Conservation (phyloP, 768 basidiomycete species). For the Erythrobasidium yunnanense region DNA sequence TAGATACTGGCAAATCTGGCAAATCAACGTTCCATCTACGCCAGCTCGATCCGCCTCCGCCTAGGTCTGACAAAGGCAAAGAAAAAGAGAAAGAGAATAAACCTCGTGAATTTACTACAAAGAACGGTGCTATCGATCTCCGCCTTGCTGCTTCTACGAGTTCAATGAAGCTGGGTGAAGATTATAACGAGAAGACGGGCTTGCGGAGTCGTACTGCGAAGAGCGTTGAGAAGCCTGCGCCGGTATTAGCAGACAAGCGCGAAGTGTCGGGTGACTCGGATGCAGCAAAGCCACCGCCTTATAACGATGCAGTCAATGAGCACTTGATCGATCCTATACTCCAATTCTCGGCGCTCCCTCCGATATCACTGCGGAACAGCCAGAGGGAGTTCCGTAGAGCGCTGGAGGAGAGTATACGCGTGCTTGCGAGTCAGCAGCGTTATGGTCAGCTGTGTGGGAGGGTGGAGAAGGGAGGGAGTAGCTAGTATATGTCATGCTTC, state of each 20-base stretch:
- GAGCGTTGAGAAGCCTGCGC: neutral
- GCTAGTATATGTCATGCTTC: neutral
- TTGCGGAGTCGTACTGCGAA: neutral
- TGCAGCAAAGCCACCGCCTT: neutral
- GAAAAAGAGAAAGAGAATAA: neutral
- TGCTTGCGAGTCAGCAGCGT: neutral
- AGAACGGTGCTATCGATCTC: neutral
- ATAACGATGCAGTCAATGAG: constrained; percentile 12
- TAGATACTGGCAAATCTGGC: no score
- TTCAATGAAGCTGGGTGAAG: neutral
- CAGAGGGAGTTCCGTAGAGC: constrained; percentile 8
- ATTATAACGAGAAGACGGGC: neutral
- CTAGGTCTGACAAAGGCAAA: neutral
- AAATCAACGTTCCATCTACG: neutral
- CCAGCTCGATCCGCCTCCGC: neutral
- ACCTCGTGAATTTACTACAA: neutral
- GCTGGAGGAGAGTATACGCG: neutral
- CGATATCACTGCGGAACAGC: constrained; percentile 6
- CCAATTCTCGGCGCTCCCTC: constrained; percentile 23
- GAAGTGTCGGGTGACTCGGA: neutral
- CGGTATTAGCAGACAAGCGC: neutral
- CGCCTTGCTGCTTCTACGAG: constrained; percentile 1
- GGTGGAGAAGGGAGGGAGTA: neutral
- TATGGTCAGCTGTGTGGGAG: neutral
- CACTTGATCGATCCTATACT: constrained; percentile 16